A percentile compares a stretch with the other conserved stretches of the same genome.
Conservation (phyloP, 805 yeast species). For the Kodamaea hsintzibuensis region DNA sequence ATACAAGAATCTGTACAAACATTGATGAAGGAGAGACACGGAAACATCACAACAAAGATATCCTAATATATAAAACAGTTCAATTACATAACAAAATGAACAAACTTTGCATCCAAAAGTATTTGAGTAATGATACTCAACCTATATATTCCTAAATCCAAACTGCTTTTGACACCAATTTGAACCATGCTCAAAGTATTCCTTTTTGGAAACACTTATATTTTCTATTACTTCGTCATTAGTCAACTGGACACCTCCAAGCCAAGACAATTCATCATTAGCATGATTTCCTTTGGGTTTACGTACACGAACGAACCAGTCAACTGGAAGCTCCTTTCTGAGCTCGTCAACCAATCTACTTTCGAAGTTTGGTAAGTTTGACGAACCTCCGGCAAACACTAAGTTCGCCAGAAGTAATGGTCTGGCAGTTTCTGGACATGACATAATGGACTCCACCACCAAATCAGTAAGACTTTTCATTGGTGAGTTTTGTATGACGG, state of each 20-base stretch:
- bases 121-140: too few species aligned
- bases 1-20: neutral
- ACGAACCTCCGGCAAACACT: conserved; percentile 79
- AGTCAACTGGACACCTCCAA: conserved; percentile 35
- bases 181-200: conserved; percentile 84
- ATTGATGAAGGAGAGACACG: neutral
- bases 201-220: conserved; percentile 69
- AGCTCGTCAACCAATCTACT: conserved; percentile 61
- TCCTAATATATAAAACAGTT: too few species aligned
- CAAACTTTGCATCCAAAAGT: neutral
- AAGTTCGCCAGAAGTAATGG: conserved; percentile 82
- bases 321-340: conserved; percentile 67
- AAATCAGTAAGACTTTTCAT: conserved; percentile 76
- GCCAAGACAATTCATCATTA: conserved; percentile 35
- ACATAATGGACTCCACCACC: conserved; percentile 64
- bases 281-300: conserved; percentile 16
- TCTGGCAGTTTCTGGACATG: conserved; percentile 70
- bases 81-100: neutral
- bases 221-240: conserved; percentile 46
- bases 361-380: conserved; percentile 66
- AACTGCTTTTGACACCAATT: conserved; percentile 54
- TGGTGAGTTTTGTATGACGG: conserved; percentile 46
- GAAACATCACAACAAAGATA: neutral
- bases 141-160: conserved; percentile 38
- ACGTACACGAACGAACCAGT: conserved; percentile 59